Base-by-base conservation (phyloP, 23 red algal species). In the Gracilaria vermiculophylla region DNA sequence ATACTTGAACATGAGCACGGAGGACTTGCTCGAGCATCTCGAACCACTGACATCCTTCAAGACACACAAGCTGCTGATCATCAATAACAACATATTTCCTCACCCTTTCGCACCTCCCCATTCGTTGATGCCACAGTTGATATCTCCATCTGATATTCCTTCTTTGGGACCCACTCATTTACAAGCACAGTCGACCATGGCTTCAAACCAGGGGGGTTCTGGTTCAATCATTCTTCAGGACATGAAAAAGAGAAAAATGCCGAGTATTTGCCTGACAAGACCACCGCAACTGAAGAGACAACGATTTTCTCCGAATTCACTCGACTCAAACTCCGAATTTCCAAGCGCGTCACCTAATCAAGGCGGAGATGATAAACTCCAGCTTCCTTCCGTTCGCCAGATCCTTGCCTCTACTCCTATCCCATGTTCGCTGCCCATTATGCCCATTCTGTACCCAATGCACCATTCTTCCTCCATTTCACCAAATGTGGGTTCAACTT, bases 1-100 rank as follows among this genome's bases (percentile, higher is more conserved):
- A 62, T 21, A 79, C 23, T 42, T 77, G 73, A 79, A 73, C 28
- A 36, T 73, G 12, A 45, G 39, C 23, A 23, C 67, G 32, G 20
- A 73, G n/a, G 67, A 73, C 6, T 73, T 73, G 23, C 67, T 73
- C 23, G 67, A 73, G 37, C 67, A 73, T 73, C 67, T 73, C 9
- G 67, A 73, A 42, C 67, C 67, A 42, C 32, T 64, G 28, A 64
- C 58, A 15, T 64, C 58, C 28, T 64, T 31, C 2, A 64, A 28
- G 58, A 64, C 58, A 5, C 58, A 64, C 2, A 64, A 31, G 28
- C 58, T 64, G 5, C 14, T 64, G 58, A 64, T 13, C 24, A 35
- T 64, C 6, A 64, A 64, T 31, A 28, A 64, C 29, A 34, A 34
- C 35, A 28, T 64, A 14, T 64, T 64, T 64, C 58, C 58, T 34